Conservation (phyloP, 805 yeast genomes). For the Jamesozyma jinghongensis region DNA sequence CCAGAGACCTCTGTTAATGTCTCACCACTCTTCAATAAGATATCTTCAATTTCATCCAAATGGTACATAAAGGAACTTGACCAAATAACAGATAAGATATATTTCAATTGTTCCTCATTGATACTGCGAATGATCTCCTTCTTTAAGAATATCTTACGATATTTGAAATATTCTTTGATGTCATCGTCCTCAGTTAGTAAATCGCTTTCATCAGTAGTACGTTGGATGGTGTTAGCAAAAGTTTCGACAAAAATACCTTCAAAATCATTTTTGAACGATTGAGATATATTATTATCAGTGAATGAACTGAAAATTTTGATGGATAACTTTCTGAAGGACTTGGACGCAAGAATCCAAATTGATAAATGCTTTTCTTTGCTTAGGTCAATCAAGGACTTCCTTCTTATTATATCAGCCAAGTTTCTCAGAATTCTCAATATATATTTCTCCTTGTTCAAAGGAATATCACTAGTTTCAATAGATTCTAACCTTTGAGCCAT, state of each 20-base stretch:
- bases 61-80: constrained; percentile 50
- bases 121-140: constrained; percentile 28
- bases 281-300: constrained; percentile 3
- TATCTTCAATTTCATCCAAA: constrained; percentile 45
- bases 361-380: constrained; percentile 17
- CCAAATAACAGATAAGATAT: constrained; percentile 45
- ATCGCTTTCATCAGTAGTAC: constrained; percentile 22
- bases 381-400: constrained; percentile 32
- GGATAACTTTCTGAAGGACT: constrained; percentile 33
- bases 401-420: constrained; percentile 43
- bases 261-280: constrained; percentile 8
- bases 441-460: constrained; percentile 37
- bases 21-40: constrained; percentile 22
- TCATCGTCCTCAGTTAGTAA: constrained; percentile 37
- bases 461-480: constrained; percentile 24
- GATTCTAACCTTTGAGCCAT: constrained; percentile 33
- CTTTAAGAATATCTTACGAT: constrained; percentile 37
- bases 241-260: constrained; percentile 27
- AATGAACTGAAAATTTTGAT: constrained; percentile 12
- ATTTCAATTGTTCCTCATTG: constrained; percentile 30
- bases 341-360: constrained; percentile 49
- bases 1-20: constrained; percentile 32
- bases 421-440: constrained; percentile 39
- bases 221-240: constrained; percentile 22
- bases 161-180: constrained; percentile 34